A percentile compares a stretch with the other conserved stretches of the same genome.
Evolutionary conservation across 2,329 filamentous ascomycete genomes (phyloP).

Genomic region (Plenodomus biglobosus): DNA sequence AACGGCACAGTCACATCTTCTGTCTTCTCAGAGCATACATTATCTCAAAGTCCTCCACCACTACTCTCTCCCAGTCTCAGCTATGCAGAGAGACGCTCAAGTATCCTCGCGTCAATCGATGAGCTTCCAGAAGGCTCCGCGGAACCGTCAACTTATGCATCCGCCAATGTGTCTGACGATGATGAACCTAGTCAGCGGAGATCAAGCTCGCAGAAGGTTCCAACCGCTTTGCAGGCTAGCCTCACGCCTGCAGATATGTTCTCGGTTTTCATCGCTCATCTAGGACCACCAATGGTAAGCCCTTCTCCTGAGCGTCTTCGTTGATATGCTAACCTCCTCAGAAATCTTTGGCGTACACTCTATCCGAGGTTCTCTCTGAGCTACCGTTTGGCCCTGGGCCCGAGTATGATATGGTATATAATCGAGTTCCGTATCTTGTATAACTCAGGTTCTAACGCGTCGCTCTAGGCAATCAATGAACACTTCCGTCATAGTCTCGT

Average conservation of each 20-base stretch:
- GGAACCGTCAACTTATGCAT: conserved; percentile 27
- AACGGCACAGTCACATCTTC: conserved; percentile 28
- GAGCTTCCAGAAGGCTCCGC: conserved; percentile 44
- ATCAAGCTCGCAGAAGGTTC: conserved; percentile 21
- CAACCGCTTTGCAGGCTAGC: conserved; percentile 31
- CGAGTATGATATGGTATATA: conserved; percentile 60
- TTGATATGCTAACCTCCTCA: conserved; percentile 33
- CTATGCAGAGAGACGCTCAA: conserved; percentile 34
- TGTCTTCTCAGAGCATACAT: conserved; percentile 24
- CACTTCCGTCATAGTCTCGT: conserved; percentile 78
- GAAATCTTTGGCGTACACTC: conserved; percentile 89
- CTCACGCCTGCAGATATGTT: conserved; percentile 79
- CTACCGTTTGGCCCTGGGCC: conserved; percentile 75
- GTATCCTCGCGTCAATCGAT: conserved; percentile 47
- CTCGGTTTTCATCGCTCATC: conserved; percentile 79
- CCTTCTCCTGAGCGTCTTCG: not conserved
- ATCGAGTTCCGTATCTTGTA: too few relatives aligned
- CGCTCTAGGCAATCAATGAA: conserved; percentile 65
- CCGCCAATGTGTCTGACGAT: conserved; percentile 36
- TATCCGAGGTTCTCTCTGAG: conserved; percentile 85
- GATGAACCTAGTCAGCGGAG: conserved; percentile 25
- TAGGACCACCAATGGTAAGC: conserved; percentile 81
- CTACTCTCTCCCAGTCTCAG: conserved; percentile 35
- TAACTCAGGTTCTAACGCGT: too few relatives aligned
- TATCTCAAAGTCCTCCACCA: conserved; percentile 28